Base-by-base conservation (phyloP, 2,329 filamentous ascomycete species). In the Zymoseptoria passerinii region DNA sequence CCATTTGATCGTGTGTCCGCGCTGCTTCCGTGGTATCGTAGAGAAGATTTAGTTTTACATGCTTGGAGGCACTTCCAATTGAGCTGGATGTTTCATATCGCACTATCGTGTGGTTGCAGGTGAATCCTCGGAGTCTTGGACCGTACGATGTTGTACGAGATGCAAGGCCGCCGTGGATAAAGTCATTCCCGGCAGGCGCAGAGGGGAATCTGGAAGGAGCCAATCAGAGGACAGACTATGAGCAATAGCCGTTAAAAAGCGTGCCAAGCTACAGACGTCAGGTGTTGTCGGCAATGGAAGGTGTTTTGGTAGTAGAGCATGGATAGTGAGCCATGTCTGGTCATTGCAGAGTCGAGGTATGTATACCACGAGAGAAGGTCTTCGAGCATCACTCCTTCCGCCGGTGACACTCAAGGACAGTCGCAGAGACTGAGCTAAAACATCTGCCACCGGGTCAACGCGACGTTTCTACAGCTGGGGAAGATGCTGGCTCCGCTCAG, bases 1-100 rank as follows among this genome's bases (percentile, higher is more conserved):
- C 61, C 67, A 70, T 70, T 13, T 44, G 35, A 44, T 13, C 16
- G 35, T 44, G 10, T 44, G 16, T 44, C n/a, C 13, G 35, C 35
- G 35, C 35, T 44, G 35, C 16, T 6, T 16, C 6, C 16, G 16
- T 2, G n/a, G 35, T 16, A 3, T 54, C 28, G 52, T 23, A 50
- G 28, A 9, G 20, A 28, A 48, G 49, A 48, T 59, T 29, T 53
- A 13, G 13, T 6, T 16, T 16, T 16, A 44, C 35, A 44, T 44
- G 35, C 35, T 44, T 44, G 2, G 13, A 44, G 35, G n/a, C 10
- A 44, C 13, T 16, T 44, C 13, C 5, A 16, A 5, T 44, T 16
- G 35, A 44, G 35, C 10, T 16, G 35, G 4, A 44, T 44, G 35
- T n/a, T 16, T 13, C 35, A 44, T 44, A 5, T 44, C 16, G 35